These are phyloP conservation scores for Vaccinium corymbosum DNA, from an alignment of 148 eudicot genomes.

Conservation along the genomic window DNA sequence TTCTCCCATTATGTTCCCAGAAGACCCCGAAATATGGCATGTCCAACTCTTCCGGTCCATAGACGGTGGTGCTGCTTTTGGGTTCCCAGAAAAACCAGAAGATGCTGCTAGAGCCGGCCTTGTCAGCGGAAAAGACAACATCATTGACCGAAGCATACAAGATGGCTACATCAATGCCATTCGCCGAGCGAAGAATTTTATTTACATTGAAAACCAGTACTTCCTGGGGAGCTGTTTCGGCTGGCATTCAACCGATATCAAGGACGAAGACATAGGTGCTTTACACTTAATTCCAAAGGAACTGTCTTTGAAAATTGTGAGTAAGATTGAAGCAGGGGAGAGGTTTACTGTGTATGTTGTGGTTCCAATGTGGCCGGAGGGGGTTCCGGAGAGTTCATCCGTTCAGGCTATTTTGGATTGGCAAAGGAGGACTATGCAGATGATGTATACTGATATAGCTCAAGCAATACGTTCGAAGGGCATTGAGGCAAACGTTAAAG, in stretches of 20 bases:
- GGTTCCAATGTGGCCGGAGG: slow-evolving; percentile 63
- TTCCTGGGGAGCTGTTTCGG: slow-evolving; percentile 48
- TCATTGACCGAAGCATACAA: slow-evolving; percentile 49
- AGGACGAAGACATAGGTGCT: slow-evolving; percentile 31
- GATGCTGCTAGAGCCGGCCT: slow-evolving; percentile 44
- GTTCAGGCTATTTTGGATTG: slow-evolving; percentile 53
- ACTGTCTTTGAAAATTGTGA: slow-evolving; percentile 23
- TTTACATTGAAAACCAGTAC: slow-evolving; percentile 35
- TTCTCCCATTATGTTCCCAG: slow-evolving; percentile 34
- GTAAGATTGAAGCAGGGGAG: slow-evolving; percentile 51
- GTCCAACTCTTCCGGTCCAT: slow-evolving; percentile 53
- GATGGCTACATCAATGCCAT: slow-evolving; percentile 53
- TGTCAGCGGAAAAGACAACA: slow-evolving; percentile 42
- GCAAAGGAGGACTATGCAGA: slow-evolving; percentile 58
- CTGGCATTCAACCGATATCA: slow-evolving; percentile 36
- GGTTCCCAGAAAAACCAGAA: slow-evolving; percentile 50
- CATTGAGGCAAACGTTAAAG: slow-evolving; percentile 34
- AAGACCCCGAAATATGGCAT: slow-evolving; percentile 45
- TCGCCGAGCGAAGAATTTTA: slow-evolving; percentile 45
- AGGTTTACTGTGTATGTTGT: slow-evolving; percentile 42
- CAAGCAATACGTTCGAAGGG: slow-evolving; percentile 43
- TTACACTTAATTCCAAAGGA: slow-evolving; percentile 44
- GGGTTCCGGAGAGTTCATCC: slow-evolving; percentile 38
- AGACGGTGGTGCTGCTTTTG: slow-evolving; percentile 51
- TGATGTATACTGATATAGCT: slow-evolving; percentile 51